These are phyloP conservation scores for Trametes gibbosa DNA, from an alignment of 768 basidiomycete species.

Conservation along the genomic window DNA sequence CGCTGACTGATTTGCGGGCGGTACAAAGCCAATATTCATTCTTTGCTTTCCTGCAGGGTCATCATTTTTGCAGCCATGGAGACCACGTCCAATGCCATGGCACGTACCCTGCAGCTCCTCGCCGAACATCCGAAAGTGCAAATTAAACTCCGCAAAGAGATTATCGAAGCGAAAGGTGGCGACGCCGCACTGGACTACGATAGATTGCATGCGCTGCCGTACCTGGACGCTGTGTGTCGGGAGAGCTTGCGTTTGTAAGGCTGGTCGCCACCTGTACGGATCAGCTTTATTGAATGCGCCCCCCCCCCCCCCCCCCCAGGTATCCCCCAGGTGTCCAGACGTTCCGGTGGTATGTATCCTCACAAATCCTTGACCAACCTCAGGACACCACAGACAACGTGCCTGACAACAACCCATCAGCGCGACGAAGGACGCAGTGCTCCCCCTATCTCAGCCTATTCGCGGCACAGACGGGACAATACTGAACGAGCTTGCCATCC, in stretches of 20 bases:
- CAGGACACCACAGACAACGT: conserved; percentile 35
- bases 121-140: conserved; percentile 1
- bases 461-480: conserved; percentile 38
- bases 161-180: background rate
- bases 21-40: no score
- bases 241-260: conserved; percentile 6
- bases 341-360: conserved; percentile 27
- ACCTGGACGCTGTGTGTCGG: conserved; percentile 1
- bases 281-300: no score
- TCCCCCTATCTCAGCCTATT: conserved; percentile 52
- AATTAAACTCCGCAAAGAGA: background rate
- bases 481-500: conserved; percentile 40
- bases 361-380: no score
- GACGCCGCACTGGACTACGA: background rate
- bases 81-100: background rate
- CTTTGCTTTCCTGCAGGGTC: background rate
- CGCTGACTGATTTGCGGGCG: background rate
- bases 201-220: background rate
- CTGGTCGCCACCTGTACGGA: background rate
- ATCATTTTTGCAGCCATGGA: conserved; percentile 1
- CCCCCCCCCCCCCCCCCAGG: background rate
- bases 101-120: background rate
- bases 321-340: conserved; percentile 5
- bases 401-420: background rate
- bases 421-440: conserved; percentile 44